Conservation (phyloP, 345 rosid species). For the Aegle marmelos region DNA sequence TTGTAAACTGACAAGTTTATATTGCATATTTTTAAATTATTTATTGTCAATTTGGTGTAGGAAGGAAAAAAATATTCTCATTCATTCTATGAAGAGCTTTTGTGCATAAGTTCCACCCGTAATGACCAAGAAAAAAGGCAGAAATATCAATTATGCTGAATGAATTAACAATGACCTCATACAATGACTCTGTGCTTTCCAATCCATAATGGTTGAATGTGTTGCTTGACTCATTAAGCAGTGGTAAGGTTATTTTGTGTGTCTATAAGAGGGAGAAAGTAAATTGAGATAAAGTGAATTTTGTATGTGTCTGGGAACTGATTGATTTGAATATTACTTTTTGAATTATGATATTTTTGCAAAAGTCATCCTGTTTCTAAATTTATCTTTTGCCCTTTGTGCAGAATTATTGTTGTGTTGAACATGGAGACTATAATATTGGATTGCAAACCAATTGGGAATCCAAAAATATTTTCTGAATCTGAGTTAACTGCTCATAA, state of each 20-base stretch:
- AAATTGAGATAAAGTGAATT: not conserved
- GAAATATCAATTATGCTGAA: not conserved
- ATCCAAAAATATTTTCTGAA: conserved; percentile 48
- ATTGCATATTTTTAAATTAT: too few relatives aligned
- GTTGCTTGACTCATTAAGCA: not conserved
- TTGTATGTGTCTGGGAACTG: not conserved
- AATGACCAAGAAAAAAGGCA: not conserved
- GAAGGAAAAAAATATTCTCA: not conserved
- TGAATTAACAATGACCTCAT: not conserved
- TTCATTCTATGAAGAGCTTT: not conserved
- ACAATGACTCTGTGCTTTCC: not conserved
- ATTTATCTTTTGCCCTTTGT: conserved; percentile 7
- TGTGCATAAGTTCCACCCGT: not conserved
- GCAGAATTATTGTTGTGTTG: conserved; percentile 79
- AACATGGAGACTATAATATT: conserved; percentile 76
- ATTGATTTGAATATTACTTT: not conserved
- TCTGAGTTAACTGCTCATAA: conserved; percentile 44
- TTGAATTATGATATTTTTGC: conserved; percentile 5
- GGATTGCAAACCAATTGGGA: conserved; percentile 71
- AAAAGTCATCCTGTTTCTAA: not conserved
- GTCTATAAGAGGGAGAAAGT: not conserved
- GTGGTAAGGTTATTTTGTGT: not conserved
- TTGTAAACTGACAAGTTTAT: not conserved
- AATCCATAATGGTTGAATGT: not conserved
- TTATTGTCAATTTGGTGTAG: not conserved